Evolutionary conservation across 345 rosid genomes (phyloP).

Genomic region (Noccaea caerulescens): DNA sequence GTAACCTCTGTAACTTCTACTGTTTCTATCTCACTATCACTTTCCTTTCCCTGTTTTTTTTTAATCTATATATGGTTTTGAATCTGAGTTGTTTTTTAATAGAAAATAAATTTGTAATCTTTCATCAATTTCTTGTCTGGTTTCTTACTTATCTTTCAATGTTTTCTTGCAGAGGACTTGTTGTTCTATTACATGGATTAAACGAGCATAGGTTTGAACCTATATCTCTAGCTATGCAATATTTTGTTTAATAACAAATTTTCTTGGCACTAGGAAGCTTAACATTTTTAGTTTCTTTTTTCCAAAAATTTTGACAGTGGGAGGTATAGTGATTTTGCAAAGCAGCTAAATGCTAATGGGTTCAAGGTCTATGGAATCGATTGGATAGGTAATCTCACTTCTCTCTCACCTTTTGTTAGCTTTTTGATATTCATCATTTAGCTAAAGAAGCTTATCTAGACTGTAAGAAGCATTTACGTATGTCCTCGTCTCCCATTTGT

Average conservation of each 20-base stretch:
- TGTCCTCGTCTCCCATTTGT: not conserved
- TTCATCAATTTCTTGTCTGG: not conserved
- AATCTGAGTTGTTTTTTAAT: not conserved
- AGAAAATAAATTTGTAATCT: not conserved
- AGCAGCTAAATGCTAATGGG: slow-evolving; percentile 75
- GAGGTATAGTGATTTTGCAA: slow-evolving; percentile 83
- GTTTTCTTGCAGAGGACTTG: slow-evolving; percentile 69
- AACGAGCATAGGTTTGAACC: slow-evolving; percentile 86
- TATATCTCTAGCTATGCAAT: not conserved
- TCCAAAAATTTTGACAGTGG: slow-evolving; percentile 52
- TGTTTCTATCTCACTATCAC: not conserved
- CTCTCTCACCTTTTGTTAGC: not conserved
- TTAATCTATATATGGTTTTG: not conserved
- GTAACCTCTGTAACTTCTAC: no score
- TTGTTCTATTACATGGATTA: slow-evolving; percentile 81
- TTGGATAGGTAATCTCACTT: slow-evolving; percentile 76
- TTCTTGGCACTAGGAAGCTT: slow-evolving; percentile 1
- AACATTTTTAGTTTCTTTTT: not conserved
- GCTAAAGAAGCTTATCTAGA: slow-evolving; percentile 7
- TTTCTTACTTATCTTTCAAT: slow-evolving; percentile 13
- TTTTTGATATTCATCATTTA: not conserved
- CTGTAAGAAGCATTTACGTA: not conserved
- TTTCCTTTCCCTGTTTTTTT: not conserved
- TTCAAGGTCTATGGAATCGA: slow-evolving; percentile 94
- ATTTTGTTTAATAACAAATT: not conserved